Evolutionary conservation across 75 land plant species (phyloP).

Genomic region (Selaginella moellendorffii): DNA sequence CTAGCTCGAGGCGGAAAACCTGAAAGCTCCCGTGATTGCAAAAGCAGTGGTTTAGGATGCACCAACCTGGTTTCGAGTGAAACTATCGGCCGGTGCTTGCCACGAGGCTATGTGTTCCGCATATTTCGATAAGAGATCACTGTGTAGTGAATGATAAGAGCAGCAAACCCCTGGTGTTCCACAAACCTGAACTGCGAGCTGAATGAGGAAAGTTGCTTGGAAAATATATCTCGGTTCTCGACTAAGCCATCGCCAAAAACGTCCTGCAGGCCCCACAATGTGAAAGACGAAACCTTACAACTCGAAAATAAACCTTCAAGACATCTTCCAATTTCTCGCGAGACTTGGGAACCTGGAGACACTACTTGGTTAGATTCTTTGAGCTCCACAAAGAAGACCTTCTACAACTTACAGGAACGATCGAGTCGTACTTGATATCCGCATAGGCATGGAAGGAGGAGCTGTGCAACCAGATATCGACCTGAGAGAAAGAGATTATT

Average conservation of each 20-base stretch:
- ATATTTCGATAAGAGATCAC: constrained; percentile 5
- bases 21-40: neutral
- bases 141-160: too few species aligned
- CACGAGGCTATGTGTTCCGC: constrained; percentile 12
- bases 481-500: constrained; percentile 35
- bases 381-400: neutral
- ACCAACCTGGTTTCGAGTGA: neutral
- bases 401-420: constrained; percentile 60
- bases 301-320: neutral
- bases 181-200: constrained; percentile 5
- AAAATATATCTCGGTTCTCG: constrained; percentile 49
- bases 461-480: constrained; percentile 63
- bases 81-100: constrained; percentile 10
- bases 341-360: neutral
- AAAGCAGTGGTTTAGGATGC: constrained; percentile 10
- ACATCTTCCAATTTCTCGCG: neutral
- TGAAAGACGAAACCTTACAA: neutral
- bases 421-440: constrained; percentile 40
- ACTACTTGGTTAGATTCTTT: neutral
- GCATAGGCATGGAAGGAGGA: constrained; percentile 73
- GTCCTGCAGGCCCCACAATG: constrained; percentile 25
- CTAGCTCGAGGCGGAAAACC: constrained; percentile 14
- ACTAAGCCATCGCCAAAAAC: constrained; percentile 69
- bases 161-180: neutral
- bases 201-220: constrained; percentile 34